Evolutionary conservation across 2,329 filamentous ascomycete species (phyloP).

Genomic region (Pestalotiopsis fici): DNA sequence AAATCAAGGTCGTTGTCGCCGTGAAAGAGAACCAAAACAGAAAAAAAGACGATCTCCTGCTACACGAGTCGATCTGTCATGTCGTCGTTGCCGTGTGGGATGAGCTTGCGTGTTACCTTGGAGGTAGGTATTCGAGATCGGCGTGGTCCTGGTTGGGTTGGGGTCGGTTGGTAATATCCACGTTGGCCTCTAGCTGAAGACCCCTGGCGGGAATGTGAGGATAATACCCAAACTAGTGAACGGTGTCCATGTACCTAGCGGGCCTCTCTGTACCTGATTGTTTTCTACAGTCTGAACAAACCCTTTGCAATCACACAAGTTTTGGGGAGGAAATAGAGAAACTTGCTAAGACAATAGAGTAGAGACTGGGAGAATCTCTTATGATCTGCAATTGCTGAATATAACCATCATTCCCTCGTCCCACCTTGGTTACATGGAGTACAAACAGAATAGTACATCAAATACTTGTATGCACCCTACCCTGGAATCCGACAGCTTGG

Average conservation of each 20-base stretch:
- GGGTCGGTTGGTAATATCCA: constrained; percentile 13
- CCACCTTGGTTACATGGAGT: background rate
- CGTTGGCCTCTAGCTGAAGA: constrained; percentile 14
- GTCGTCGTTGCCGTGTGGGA: constrained; percentile 11
- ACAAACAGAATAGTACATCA: background rate
- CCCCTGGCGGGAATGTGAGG: background rate
- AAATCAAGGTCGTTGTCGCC: background rate
- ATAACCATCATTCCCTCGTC: background rate
- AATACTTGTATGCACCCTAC: background rate
- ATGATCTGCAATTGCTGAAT: too few relatives aligned
- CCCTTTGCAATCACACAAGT: too few relatives aligned
- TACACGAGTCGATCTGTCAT: constrained; percentile 17
- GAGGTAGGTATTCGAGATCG: constrained; percentile 11
- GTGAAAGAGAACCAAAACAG: background rate
- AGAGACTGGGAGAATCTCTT: too few relatives aligned
- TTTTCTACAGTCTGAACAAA: background rate
- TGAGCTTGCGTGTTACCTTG: background rate
- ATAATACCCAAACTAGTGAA: background rate
- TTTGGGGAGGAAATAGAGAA: too few relatives aligned
- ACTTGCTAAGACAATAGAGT: too few relatives aligned
- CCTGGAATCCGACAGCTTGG: constrained; percentile 8
- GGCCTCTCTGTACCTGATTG: background rate
- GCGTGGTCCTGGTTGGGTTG: background rate
- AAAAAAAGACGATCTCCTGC: constrained; percentile 1
- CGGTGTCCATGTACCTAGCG: background rate